phyloP scores from a whole-genome alignment of 306 rosid species.

The Mimosa pudica region DNA sequence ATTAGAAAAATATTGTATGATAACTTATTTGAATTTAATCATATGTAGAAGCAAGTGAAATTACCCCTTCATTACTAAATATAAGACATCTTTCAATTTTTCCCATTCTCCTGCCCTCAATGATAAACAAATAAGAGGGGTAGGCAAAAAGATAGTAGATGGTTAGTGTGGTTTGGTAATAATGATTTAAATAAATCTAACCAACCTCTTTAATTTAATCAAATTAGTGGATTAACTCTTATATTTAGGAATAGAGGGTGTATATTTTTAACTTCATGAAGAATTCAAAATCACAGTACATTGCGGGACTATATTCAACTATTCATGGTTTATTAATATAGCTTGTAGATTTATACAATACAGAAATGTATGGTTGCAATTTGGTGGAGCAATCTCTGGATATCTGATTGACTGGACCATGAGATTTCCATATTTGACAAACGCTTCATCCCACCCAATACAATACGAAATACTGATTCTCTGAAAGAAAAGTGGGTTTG shows the following conservation, averaged over 20 bases:
- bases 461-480: neutral
- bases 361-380: neutral
- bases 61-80: too few relatives aligned
- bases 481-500: neutral
- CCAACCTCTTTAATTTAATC: too few relatives aligned
- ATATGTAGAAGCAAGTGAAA: slow-evolving; percentile 9
- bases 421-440: neutral
- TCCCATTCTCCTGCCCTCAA: too few relatives aligned
- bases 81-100: too few relatives aligned
- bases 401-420: neutral
- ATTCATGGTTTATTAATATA: neutral
- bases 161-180: too few relatives aligned
- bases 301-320: neutral
- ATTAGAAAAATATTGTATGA: neutral
- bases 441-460: neutral
- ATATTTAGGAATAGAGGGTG: too few relatives aligned
- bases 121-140: too few relatives aligned
- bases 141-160: too few relatives aligned
- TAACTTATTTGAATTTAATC: neutral
- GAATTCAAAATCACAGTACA: neutral
- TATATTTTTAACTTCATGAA: neutral
- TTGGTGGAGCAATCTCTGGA: neutral
- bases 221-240: too few relatives aligned
- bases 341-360: neutral
- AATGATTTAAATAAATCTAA: too few relatives aligned